Percentiles rank a stretch among this genome's conserved stretches.
phyloP scores from a whole-genome alignment of 2,329 filamentous ascomycete genomes.

The Sporothrix inflata region DNA sequence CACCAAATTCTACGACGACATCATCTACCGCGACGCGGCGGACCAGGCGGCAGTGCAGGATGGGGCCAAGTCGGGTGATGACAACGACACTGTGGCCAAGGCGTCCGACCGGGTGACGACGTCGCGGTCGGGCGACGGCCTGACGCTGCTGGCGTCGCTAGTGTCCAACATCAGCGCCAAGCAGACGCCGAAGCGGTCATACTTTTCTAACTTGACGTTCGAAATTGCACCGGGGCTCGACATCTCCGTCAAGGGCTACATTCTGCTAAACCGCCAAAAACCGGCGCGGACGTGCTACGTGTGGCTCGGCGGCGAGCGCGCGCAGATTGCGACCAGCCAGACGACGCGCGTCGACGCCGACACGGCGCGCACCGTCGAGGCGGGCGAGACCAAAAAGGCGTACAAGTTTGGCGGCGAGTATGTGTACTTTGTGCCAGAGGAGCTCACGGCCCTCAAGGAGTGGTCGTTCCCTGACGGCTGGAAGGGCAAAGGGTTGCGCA shows the following conservation, averaged over 20 bases:
- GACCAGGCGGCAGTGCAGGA: slow-evolving; percentile 56
- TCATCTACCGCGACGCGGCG: slow-evolving; percentile 79
- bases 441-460: slow-evolving; percentile 74
- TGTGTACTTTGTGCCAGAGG: slow-evolving; percentile 81
- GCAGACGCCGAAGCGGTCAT: slow-evolving; percentile 78
- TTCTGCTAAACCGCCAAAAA: slow-evolving; percentile 81
- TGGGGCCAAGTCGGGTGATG: slow-evolving; percentile 41
- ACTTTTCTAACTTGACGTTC: slow-evolving; percentile 85
- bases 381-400: slow-evolving; percentile 81
- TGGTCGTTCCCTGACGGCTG: slow-evolving; percentile 52
- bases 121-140: slow-evolving; percentile 60
- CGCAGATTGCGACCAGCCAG: slow-evolving; percentile 75
- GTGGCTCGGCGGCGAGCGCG: slow-evolving; percentile 82
- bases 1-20: slow-evolving; percentile 91
- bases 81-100: slow-evolving; percentile 71
- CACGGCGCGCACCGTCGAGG: slow-evolving; percentile 75
- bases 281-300: slow-evolving; percentile 84
- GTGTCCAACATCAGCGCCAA: slow-evolving; percentile 95
- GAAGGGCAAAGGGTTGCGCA: slow-evolving; percentile 78
- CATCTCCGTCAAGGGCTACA: slow-evolving; percentile 93
- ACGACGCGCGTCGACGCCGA: slow-evolving; percentile 79
- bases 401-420: slow-evolving; percentile 96
- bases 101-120: slow-evolving; percentile 60
- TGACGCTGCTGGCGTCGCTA: slow-evolving; percentile 71
- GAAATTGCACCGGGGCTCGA: slow-evolving; percentile 82